A percentile compares a stretch with the other conserved stretches of the same genome.
These are phyloP conservation scores for Phaeosphaeriaceae sp. DNA, from an alignment of 2,329 filamentous ascomycete species.

Conservation along the genomic window DNA sequence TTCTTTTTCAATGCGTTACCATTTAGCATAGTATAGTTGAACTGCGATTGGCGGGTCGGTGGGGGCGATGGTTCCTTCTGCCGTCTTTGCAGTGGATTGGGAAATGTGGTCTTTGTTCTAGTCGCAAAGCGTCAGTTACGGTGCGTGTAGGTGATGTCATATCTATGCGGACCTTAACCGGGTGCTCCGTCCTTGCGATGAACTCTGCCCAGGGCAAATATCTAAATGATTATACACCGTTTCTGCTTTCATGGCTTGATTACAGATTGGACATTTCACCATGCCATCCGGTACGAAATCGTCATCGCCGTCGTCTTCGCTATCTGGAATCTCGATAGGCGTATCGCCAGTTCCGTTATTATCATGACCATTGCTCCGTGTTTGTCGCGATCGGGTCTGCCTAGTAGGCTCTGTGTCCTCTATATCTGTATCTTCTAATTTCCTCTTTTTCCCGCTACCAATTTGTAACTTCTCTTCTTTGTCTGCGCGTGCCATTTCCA, in stretches of 20 bases:
- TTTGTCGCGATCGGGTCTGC: conserved; percentile 43
- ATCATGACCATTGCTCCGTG: conserved; percentile 47
- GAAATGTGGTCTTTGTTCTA: conserved; percentile 31
- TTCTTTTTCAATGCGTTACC: conserved; percentile 81
- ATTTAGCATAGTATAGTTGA: conserved; percentile 88
- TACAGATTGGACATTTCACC: conserved; percentile 84
- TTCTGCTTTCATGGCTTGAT: conserved; percentile 76
- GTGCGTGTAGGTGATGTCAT: background rate
- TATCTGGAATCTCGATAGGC: conserved; percentile 46
- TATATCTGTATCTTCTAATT: conserved; percentile 57
- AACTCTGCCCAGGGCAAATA: conserved; percentile 58
- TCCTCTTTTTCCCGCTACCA: conserved; percentile 53
- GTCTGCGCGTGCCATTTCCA: conserved; percentile 68
- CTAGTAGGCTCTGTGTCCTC: conserved; percentile 49
- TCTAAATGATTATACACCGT: conserved; percentile 84
- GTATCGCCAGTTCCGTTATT: conserved; percentile 34
- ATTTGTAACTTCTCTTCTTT: conserved; percentile 23
- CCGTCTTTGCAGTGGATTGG: conserved; percentile 27
- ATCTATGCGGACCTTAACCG: conserved; percentile 35
- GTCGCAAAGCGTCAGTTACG: conserved; percentile 11
- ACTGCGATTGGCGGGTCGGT: conserved; percentile 64
- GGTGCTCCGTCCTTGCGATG: conserved; percentile 33
- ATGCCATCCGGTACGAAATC: conserved; percentile 70
- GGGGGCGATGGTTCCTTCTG: conserved; percentile 50
- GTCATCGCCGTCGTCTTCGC: conserved; percentile 47